Evolutionary conservation across 2,329 filamentous ascomycete species (phyloP).

Genomic region (Cladophialophora immunda): DNA sequence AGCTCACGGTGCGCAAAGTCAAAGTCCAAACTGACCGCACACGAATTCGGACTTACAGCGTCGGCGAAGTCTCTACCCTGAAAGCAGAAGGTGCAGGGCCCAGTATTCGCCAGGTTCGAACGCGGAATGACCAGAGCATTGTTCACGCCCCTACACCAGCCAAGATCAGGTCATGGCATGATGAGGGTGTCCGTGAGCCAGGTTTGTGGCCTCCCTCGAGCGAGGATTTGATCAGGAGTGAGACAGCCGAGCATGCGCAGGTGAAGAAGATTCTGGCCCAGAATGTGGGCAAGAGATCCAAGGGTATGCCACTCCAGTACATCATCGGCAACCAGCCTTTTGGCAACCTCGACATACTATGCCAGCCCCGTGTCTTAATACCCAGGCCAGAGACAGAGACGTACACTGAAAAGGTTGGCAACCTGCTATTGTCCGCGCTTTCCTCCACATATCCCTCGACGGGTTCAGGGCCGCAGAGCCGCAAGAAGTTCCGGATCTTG

Average conservation of each 20-base stretch:
- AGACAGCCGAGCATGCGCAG: not conserved
- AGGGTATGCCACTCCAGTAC: constrained; percentile 87
- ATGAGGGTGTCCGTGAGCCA: not conserved
- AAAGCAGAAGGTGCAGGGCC: not conserved
- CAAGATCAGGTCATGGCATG: not conserved
- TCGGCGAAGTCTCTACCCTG: not conserved
- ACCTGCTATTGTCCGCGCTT: constrained; percentile 18
- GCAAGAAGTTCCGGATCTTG: constrained; percentile 66
- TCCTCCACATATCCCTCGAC: not conserved
- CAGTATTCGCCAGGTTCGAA: not conserved
- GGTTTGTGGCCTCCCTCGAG: not conserved
- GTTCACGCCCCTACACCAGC: not conserved
- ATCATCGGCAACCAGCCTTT: constrained; percentile 89
- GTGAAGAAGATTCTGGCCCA: constrained; percentile 9
- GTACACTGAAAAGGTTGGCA: constrained; percentile 35
- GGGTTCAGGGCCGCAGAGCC: not conserved
- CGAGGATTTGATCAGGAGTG: not conserved
- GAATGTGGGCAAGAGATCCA: constrained; percentile 55
- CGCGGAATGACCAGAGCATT: not conserved
- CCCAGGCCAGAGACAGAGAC: constrained; percentile 66
- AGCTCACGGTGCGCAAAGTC: not conserved
- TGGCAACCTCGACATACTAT: constrained; percentile 80
- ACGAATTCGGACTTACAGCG: not conserved
- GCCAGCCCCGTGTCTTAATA: constrained; percentile 80
- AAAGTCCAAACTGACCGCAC: not conserved